Base-by-base conservation (phyloP, 2,329 filamentous ascomycete species). In the Colletotrichum limetticola region DNA sequence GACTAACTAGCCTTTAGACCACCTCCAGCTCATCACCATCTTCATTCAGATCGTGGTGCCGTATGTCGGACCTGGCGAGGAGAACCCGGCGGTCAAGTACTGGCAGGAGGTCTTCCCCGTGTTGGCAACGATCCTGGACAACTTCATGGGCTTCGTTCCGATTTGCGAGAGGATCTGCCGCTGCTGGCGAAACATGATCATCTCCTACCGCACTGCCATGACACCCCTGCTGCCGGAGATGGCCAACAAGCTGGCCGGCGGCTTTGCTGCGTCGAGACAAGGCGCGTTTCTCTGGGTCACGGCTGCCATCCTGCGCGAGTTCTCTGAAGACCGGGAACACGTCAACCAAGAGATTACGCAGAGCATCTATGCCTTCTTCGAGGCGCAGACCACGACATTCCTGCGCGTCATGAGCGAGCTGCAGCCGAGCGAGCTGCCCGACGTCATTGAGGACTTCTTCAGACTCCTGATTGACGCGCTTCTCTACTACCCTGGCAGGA, bases 241-340 rank as follows among this genome's bases (percentile, higher is more conserved):
- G 83, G 97, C 97, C 22, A 94, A 96, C 77, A 97, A 96, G 82
- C 89, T 99, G 70, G 94, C 94, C 1, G 89, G 88, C 75, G 95
- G 96, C 5, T 99, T 99, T 81, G 89, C 93, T 68, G 89, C 90
- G 22, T 98, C 96, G 12, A 91, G 92, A 74, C 96, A 99, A 83
- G 97, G 97, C 14, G 98, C 96, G 81, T 99, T 99, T 88, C 87
- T 99, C n/a, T 99, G 97, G 97, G 96, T 97, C 1, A 98, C 96
- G 2, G 94, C 95, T 76, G 95, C 96, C 9, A 97, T 99, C 75
- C 89, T 99, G 35, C 93, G 97, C 72, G 97, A 99, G 82, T 99
- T 98, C 80, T 97, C 95, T 0, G 94, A 97, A 77, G 95, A 96
- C 55, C 91, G 94, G 55, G 95, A 98, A 77, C 91, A 94, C 74